Evolutionary conservation across 2,329 filamentous ascomycete species (phyloP).

Genomic region (Erysiphe pisi): DNA sequence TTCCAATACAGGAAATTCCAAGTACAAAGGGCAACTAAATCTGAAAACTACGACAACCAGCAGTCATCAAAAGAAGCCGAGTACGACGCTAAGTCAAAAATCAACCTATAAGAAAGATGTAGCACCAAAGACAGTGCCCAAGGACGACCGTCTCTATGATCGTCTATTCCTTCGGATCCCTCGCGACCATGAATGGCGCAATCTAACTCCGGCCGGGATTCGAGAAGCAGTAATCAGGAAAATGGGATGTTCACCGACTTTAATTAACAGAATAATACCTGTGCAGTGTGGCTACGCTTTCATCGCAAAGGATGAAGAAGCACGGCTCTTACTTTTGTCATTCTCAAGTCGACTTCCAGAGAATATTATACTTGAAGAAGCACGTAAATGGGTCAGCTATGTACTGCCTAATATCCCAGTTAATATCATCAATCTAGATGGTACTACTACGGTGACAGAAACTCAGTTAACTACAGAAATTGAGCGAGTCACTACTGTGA

Average conservation of each 20-base stretch:
- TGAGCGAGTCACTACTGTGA: background rate
- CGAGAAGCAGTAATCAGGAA: background rate
- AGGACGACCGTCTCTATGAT: background rate
- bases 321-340: background rate
- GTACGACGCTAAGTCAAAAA: too few species aligned
- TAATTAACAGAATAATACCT: background rate
- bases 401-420: conserved; percentile 25
- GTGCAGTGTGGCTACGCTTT: background rate
- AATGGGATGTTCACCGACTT: conserved; percentile 3
- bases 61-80: too few species aligned
- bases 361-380: conserved; percentile 1
- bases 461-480: conserved; percentile 1
- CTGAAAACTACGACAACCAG: too few species aligned
- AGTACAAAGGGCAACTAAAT: too few species aligned
- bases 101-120: too few species aligned
- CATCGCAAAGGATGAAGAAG: background rate
- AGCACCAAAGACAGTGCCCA: background rate
- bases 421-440: conserved; percentile 13
- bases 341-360: background rate
- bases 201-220: background rate
- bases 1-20: too few species aligned
- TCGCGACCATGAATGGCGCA: conserved; percentile 4
- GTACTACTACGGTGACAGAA: background rate
- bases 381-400: background rate
- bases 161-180: background rate